phyloP scores from a whole-genome alignment of 768 basidiomycete species.

The Brasilioporus rufonigricans region DNA sequence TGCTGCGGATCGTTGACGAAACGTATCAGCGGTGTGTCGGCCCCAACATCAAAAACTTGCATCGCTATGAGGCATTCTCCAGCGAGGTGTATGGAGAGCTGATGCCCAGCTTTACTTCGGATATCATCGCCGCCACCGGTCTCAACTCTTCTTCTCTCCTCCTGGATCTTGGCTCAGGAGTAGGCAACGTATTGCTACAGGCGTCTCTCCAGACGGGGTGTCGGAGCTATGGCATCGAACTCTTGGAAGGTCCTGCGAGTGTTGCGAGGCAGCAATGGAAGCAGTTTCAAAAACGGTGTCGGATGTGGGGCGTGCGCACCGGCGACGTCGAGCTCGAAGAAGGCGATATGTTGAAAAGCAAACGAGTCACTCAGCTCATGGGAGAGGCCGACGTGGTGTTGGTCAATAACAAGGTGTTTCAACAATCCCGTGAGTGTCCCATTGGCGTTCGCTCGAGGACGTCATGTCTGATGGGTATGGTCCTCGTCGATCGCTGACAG shows the following conservation, averaged over 20 bases:
- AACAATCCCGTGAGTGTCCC: conserved; percentile 59
- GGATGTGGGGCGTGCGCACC: conserved; percentile 86
- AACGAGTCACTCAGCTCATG: conserved; percentile 66
- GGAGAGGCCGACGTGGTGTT: conserved; percentile 86
- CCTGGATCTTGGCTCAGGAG: conserved; percentile 83
- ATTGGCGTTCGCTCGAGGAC: neutral
- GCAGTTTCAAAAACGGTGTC: conserved; percentile 73
- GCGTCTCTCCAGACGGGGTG: conserved; percentile 80
- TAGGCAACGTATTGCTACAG: conserved; percentile 82
- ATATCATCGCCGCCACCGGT: conserved; percentile 49
- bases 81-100: conserved; percentile 89
- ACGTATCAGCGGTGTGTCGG: conserved; percentile 93
- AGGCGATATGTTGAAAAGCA: conserved; percentile 79
- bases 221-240: conserved; percentile 73
- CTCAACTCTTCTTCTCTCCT: conserved; percentile 61
- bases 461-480: too few relatives aligned
- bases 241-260: conserved; percentile 73
- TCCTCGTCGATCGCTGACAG: conserved; percentile 39
- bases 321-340: conserved; percentile 78
- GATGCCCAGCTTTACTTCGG: conserved; percentile 68
- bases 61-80: conserved; percentile 79
- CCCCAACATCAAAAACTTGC: conserved; percentile 78
- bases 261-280: conserved; percentile 75
- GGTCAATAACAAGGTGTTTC: conserved; percentile 86
- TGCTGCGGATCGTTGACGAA: conserved; percentile 81